Evolutionary conservation across 75 land plant species (phyloP).

Genomic region (Cunninghamia lanceolata): DNA sequence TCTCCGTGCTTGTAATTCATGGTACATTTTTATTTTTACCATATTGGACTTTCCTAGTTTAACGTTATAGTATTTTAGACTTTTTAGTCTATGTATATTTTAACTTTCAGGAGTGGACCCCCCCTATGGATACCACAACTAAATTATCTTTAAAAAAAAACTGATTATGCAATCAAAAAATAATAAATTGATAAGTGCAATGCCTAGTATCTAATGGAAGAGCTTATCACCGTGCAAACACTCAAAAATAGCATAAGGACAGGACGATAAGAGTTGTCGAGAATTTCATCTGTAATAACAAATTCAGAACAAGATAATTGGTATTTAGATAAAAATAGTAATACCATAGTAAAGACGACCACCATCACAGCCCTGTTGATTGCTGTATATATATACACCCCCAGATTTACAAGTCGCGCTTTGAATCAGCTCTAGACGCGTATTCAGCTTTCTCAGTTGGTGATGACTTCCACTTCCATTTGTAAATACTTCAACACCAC

Average conservation of each 20-base stretch:
- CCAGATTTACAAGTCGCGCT: slow-evolving; percentile 85
- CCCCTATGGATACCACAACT: too few relatives aligned
- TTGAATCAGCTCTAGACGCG: slow-evolving; percentile 75
- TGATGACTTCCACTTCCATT: slow-evolving; percentile 99
- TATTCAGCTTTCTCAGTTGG: slow-evolving; percentile 90
- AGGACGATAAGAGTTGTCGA: background rate
- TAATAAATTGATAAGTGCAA: background rate
- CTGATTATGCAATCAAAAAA: background rate
- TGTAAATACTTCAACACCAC: slow-evolving; percentile 91
- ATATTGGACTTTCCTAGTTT: too few relatives aligned
- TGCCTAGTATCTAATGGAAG: background rate
- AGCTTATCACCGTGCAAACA: background rate
- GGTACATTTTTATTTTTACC: too few relatives aligned
- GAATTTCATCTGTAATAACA: background rate
- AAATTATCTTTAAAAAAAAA: too few relatives aligned
- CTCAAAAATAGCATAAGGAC: background rate
- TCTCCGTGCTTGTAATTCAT: too few relatives aligned
- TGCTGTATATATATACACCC: slow-evolving; percentile 94
- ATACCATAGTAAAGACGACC: slow-evolving; percentile 96
- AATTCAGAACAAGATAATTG: background rate
- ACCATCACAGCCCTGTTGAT: slow-evolving; percentile 99
- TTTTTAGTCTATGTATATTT: too few relatives aligned
- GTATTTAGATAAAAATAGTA: slow-evolving; percentile 6
- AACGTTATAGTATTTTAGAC: too few relatives aligned
- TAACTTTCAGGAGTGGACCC: too few relatives aligned